Percentiles rank a stretch among this genome's conserved stretches.
phyloP scores from a whole-genome alignment of 75 land plant genomes.

The Gnetum montanum region DNA sequence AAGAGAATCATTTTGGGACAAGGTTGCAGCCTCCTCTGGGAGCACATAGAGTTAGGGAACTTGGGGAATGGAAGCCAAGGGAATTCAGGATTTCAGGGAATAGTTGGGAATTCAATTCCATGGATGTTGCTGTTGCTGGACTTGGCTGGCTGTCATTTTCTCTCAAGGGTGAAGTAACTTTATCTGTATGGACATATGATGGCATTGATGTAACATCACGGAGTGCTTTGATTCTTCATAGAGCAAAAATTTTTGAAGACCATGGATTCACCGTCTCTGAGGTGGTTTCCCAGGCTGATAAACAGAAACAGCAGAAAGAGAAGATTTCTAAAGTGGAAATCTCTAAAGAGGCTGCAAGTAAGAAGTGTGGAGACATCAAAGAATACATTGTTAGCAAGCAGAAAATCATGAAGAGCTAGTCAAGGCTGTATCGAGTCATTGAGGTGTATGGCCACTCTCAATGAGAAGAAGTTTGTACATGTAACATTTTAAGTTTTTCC shows the following conservation, averaged over 20 bases:
- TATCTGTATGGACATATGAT: slow-evolving; percentile 89
- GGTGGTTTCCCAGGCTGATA: slow-evolving; percentile 53
- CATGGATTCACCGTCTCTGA: slow-evolving; percentile 76
- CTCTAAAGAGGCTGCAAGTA: no score
- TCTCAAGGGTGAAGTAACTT: slow-evolving; percentile 67
- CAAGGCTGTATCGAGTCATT: no score
- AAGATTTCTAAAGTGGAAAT: no score
- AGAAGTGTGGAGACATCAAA: no score
- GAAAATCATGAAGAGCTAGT: no score
- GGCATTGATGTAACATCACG: slow-evolving; percentile 67
- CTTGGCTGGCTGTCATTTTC: slow-evolving; percentile 88
- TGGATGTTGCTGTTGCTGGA: slow-evolving; percentile 80
- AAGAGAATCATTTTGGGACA: slow-evolving; percentile 77
- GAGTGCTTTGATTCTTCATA: slow-evolving; percentile 50
- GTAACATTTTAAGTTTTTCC: no score
- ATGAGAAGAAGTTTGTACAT: no score
- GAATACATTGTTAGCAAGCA: no score
- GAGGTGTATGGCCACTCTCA: no score
- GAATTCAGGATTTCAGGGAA: slow-evolving; percentile 52
- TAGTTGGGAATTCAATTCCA: slow-evolving; percentile 68
- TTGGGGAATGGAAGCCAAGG: slow-evolving; percentile 65
- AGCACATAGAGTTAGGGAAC: slow-evolving; percentile 56
- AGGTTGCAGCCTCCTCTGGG: slow-evolving; percentile 90
- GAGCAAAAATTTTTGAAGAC: slow-evolving; percentile 59
- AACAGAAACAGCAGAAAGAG: slow-evolving; percentile 11